Conservation (phyloP, 768 basidiomycete genomes). For the Mycena vitilis region DNA sequence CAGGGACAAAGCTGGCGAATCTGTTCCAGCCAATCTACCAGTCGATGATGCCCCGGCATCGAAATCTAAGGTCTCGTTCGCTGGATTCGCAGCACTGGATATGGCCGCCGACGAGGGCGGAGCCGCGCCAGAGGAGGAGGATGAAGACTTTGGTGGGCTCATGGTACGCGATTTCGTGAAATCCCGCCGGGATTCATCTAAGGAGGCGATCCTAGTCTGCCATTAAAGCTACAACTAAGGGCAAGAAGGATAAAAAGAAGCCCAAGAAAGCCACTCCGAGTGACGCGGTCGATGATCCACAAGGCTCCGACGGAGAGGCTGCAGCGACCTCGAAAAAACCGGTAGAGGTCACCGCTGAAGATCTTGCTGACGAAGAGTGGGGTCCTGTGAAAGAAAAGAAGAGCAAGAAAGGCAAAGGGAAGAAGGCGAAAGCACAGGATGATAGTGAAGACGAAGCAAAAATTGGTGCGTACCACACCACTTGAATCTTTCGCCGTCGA, state of each 20-base stretch:
- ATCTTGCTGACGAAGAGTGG: conserved; percentile 81
- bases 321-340: conserved; percentile 34
- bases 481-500: conserved; percentile 1
- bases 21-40: conserved; percentile 56
- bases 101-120: conserved; percentile 53
- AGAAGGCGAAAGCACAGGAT: conserved; percentile 55
- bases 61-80: conserved; percentile 54
- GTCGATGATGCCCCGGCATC: conserved; percentile 53
- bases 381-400: conserved; percentile 73
- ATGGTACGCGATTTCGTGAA: conserved; percentile 64
- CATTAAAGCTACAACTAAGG: conserved; percentile 66
- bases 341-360: conserved; percentile 38
- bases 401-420: conserved; percentile 68
- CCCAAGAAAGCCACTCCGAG: conserved; percentile 46
- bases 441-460: conserved; percentile 50
- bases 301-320: conserved; percentile 45
- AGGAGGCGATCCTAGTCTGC: conserved; percentile 59
- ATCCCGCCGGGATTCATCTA: conserved; percentile 23
- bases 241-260: conserved; percentile 68
- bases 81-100: conserved; percentile 63
- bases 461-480: conserved; percentile 30
- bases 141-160: conserved; percentile 78
- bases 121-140: conserved; percentile 61
- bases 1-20: conserved; percentile 76
- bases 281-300: conserved; percentile 44